Base-by-base conservation (phyloP, 345 rosid species). In the Aquilaria malaccensis region DNA sequence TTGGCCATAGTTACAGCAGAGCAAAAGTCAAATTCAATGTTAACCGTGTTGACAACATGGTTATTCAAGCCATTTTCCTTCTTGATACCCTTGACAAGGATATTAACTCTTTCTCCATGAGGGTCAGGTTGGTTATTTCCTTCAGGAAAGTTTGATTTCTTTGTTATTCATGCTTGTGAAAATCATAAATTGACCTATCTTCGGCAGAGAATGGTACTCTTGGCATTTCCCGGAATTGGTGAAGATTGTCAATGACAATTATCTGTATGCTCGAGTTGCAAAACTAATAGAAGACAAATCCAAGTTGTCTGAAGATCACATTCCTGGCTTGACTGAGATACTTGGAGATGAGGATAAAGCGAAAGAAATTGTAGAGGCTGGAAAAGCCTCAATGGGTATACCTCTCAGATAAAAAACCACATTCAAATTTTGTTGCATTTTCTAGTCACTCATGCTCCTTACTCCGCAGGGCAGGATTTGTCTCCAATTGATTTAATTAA, bases 11-110 rank as follows among this genome's bases (percentile, higher is more conserved):
- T 66, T 94, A 90, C 77, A 94, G 96, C 72, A 80, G 99, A 74
- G 97, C 96, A 9, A 90, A 94, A 66, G 97, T 94, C 66, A 94
- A 94, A 78, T 94, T 94, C 79, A 94, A 94, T 69, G 96, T 90
- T 45, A 86, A 94, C 78, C 72, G 93, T 11, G 89, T 86, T 29
- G 97, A 94, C 61, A 90, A 90, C 64, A 94, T 94, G 96, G 94
- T 94, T 67, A 94, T 94, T 55, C 97, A 94, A 61, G 97, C 97
- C 45, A 94, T 90, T 45, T 90, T 88, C 70, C 83, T 88, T 65
- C 83, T 94, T 2, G 96, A 94, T 64, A 80, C 86, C 9, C 89
- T 94, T 62, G 99, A 90, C 67, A 94, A 94, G 65, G 99, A 94
- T 75, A 52, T 94, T 56, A 94, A 94, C 68, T 74, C 93, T 45